Conservation (phyloP, 2,329 filamentous ascomycete species). For the Cladophialophora exuberans region DNA sequence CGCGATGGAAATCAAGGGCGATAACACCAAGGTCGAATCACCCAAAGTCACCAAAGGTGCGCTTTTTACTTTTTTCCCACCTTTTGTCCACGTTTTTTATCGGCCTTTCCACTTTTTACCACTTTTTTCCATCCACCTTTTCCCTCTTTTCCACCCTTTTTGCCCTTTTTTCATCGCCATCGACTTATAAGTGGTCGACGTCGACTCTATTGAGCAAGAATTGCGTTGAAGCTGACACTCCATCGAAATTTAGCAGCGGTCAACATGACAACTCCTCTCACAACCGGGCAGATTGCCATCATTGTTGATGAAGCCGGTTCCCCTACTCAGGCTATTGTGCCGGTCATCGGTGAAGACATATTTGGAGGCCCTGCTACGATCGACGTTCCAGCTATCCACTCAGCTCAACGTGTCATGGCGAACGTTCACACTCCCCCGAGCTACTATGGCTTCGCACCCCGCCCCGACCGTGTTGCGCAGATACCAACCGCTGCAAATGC, state of each 20-base stretch:
- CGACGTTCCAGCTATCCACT: not conserved
- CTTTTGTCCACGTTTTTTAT: not conserved
- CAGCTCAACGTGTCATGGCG: slow-evolving; percentile 2
- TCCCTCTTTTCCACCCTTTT: not conserved
- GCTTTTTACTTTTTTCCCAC: not conserved
- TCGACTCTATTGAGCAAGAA: too few relatives aligned
- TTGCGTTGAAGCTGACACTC: not conserved
- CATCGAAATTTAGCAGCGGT: not conserved
- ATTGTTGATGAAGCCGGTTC: not conserved
- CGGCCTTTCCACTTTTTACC: not conserved
- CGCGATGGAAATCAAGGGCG: not conserved
- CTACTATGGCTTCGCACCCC: slow-evolving; percentile 24
- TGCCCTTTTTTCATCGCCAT: not conserved
- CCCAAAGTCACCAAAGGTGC: not conserved
- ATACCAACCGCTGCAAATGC: slow-evolving; percentile 39
- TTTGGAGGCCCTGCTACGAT: slow-evolving; percentile 14
- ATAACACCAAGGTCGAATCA: not conserved
- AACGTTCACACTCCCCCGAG: slow-evolving; percentile 4
- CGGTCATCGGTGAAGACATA: slow-evolving; percentile 16
- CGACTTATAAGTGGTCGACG: too few relatives aligned
- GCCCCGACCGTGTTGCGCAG: slow-evolving; percentile 37
- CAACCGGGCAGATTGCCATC: not conserved
- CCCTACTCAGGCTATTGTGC: not conserved
- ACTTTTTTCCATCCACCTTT: not conserved
- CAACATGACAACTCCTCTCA: not conserved